Base-by-base conservation (phyloP, 1,284 basidiomycete genomes). In the Trichosporon faecale region DNA sequence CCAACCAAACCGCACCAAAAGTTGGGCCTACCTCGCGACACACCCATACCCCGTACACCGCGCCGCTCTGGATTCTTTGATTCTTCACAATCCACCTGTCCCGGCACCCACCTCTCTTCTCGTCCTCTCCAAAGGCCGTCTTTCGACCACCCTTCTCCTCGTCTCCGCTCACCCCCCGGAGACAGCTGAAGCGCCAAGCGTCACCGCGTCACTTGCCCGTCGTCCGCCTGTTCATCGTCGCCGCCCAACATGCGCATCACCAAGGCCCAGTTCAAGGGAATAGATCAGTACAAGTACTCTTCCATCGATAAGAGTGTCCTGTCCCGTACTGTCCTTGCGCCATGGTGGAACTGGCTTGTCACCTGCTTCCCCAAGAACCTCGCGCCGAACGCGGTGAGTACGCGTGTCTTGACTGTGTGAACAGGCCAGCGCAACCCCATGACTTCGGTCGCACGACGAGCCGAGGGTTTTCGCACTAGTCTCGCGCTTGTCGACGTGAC, bases 331-430 rank as follows among this genome's bases (percentile, higher is more conserved):
- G 85, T 98, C 40, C 87, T 99, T 69, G 89, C 90, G 66, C 94
- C 93, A 1, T 98, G 92, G 85, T 99, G 96, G 96, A 95, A 88
- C 72, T 92, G 91, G 91, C 90, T 98, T 74, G 93, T 98, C 65
- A 92, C 89, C 16, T 86, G 95, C 40, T 97, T 95, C 88, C 97
- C 96, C 0, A 86, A 87, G 66, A 90, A 85, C 64, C 86, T 98
- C 23, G 96, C 97, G 0, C 97, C 97, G 3, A 99, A 99, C 85
- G 88, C 90, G 66, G 94, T 95, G 77, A 74, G 90, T 85, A 35
- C 14, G 2, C 11, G 16, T 3, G 29, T 33, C 16, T 18, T 61
- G 14, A n/a, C 27, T 16, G 16, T 12, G 27, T 21, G 23, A 27
- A 29, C 23, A 8, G 52, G 52, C 23, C 66, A 21, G 23, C 16